Evolutionary conservation across 768 basidiomycete species (phyloP), one percentile per base, ranked within the genome.

Genomic region (Amanita rubescens): DNA sequence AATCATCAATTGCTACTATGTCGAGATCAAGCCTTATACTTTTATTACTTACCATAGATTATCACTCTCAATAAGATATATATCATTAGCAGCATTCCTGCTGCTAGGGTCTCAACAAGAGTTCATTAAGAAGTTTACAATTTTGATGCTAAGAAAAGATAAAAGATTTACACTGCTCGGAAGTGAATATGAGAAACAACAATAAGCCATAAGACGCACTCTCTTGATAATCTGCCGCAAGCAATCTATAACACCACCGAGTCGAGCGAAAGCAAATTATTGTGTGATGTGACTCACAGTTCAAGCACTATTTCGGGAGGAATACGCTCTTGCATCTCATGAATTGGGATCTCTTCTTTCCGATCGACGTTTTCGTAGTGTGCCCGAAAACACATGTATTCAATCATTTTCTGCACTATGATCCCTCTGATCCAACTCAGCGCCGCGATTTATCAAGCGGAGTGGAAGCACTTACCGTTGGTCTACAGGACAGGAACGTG

Each of bases 221-320:
- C 68, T 85, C 82, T 60, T 81, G 76, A 63, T 84, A 85, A 59
- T 85, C 83, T 42, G 83, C 83, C 27, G 81, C 82, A 51, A 82
- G 59, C 32, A 84, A 67, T 51, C 81, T 84, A 58, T n/a, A 11
- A 34, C 54, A 25, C 51, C 51, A 5, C n/a, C 11, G 3, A 19
- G 14, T 43, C 5, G 10, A 27, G 14, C 12, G 44, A 20, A 33
- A 45, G 17, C 8, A 14, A 45, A 42, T n/a, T 25, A 44, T 14
- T 42, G 35, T 42, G 35, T 22, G 22, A 38, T 22, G 19, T 5
- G 6, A 80, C 90, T 64, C 59, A 96, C 94, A 95, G 67, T 66
- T 96, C 94, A 5, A 97, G 69, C 1, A 89, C 88, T 43, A 96
- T 79, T 66, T 95, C 93, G 1, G 90, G 90, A 1, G 84, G 83